phyloP scores from a whole-genome alignment of 306 rosid genomes.

The Vigna hirtella region DNA sequence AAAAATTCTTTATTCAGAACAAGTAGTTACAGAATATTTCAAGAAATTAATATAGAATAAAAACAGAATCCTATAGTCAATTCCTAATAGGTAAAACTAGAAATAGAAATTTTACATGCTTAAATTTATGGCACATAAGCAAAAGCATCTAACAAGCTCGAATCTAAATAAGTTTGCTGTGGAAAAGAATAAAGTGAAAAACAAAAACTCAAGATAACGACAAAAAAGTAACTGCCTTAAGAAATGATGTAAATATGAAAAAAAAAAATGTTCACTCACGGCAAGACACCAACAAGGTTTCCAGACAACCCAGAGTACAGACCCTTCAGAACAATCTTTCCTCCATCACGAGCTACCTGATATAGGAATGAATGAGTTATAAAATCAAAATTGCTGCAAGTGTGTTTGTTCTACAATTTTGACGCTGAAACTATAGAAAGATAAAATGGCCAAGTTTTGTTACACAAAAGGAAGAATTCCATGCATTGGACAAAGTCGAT shows the following conservation, averaged over 20 bases:
- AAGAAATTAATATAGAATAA: slow-evolving; percentile 13
- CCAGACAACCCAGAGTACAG: slow-evolving; percentile 93
- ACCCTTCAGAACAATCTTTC: slow-evolving; percentile 76
- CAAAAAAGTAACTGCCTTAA: background rate
- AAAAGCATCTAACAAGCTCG: slow-evolving; percentile 6
- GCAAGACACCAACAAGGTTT: slow-evolving; percentile 91
- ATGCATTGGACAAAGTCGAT: background rate
- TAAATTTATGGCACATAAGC: background rate
- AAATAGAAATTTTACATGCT: background rate
- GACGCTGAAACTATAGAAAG: background rate
- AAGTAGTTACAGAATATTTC: background rate
- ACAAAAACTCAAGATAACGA: slow-evolving; percentile 5
- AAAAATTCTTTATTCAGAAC: slow-evolving; percentile 5
- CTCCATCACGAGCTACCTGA: slow-evolving; percentile 92
- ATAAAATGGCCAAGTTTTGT: background rate
- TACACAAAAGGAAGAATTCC: slow-evolving; percentile 3
- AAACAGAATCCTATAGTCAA: slow-evolving; percentile 14
- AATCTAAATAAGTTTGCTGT: slow-evolving; percentile 10
- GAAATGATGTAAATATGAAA: slow-evolving; percentile 4
- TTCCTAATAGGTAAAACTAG: slow-evolving; percentile 32
- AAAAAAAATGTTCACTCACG: slow-evolving; percentile 66
- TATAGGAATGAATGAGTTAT: slow-evolving; percentile 21
- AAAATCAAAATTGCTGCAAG: slow-evolving; percentile 16
- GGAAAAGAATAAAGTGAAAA: slow-evolving; percentile 20
- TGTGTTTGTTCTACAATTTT: background rate